These are phyloP conservation scores for Paspalum notatum DNA, from an alignment of 176 grass and related monocot species.

Conservation along the genomic window DNA sequence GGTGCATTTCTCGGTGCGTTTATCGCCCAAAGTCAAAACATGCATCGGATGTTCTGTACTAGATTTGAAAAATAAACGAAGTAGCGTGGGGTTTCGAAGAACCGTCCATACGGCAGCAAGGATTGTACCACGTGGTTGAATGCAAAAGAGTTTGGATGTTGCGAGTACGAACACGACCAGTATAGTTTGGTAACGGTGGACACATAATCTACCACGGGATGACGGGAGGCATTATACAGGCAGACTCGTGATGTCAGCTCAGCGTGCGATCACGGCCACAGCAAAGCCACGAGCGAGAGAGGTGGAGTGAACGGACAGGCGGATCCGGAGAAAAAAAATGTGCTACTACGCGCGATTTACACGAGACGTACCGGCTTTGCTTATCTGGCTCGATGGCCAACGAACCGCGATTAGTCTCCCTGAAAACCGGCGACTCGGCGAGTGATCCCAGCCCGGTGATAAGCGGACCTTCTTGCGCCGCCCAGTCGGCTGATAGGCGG, in stretches of 20 bases:
- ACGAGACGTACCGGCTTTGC: neutral
- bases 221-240: no score
- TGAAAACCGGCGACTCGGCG: neutral
- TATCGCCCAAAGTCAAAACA: neutral
- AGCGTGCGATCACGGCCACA: neutral
- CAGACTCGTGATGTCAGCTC: neutral
- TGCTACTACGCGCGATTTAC: neutral
- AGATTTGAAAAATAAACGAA: neutral
- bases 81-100: neutral
- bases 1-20: no score
- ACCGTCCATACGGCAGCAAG: neutral
- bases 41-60: neutral
- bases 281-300: neutral
- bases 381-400: neutral
- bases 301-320: neutral
- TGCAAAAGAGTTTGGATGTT: neutral
- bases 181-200: no score
- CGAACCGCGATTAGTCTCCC: neutral
- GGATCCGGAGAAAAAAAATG: neutral
- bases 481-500: neutral
- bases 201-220: no score
- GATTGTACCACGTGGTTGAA: neutral
- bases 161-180: no score
- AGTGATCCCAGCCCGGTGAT: neutral
- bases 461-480: slow-evolving; percentile 14